phyloP scores from a whole-genome alignment of 345 rosid species.

The Rhizophora mangle region DNA sequence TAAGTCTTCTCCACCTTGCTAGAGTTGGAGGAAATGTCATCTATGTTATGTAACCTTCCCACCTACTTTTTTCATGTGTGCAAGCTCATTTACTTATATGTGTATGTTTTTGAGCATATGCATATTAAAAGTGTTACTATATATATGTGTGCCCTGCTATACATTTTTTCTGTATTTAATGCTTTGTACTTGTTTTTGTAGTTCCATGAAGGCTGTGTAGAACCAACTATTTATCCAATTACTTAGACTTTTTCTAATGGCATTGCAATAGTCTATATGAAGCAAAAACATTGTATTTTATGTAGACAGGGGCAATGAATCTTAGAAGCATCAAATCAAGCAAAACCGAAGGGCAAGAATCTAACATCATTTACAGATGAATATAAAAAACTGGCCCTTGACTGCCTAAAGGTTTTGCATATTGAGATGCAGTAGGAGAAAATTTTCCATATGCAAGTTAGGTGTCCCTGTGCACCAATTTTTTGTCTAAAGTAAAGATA shows the following conservation, averaged over 20 bases:
- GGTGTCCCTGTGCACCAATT: constrained; percentile 15
- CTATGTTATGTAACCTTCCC: too few species aligned
- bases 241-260: not conserved
- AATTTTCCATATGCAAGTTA: constrained; percentile 87
- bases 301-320: constrained; percentile 68
- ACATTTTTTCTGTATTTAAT: not conserved
- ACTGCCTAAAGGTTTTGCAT: constrained; percentile 91
- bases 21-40: too few species aligned
- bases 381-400: constrained; percentile 81
- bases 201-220: not conserved
- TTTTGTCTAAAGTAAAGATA: not conserved
- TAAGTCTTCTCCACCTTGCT: too few species aligned
- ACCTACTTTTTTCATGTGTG: too few species aligned
- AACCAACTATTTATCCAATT: constrained; percentile 13
- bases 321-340: constrained; percentile 47
- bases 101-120: too few species aligned
- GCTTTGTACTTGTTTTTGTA: not conserved
- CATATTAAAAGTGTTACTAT: too few species aligned
- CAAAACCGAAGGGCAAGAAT: constrained; percentile 51
- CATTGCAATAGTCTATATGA: constrained; percentile 12
- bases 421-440: constrained; percentile 97
- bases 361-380: constrained; percentile 80
- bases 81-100: too few species aligned
- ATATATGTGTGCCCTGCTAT: not conserved
- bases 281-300: constrained; percentile 10